A percentile compares a stretch with the other conserved stretches of the same genome.
Conservation (phyloP, 2,329 filamentous ascomycete species). For the Pestalotiopsis sp. region DNA sequence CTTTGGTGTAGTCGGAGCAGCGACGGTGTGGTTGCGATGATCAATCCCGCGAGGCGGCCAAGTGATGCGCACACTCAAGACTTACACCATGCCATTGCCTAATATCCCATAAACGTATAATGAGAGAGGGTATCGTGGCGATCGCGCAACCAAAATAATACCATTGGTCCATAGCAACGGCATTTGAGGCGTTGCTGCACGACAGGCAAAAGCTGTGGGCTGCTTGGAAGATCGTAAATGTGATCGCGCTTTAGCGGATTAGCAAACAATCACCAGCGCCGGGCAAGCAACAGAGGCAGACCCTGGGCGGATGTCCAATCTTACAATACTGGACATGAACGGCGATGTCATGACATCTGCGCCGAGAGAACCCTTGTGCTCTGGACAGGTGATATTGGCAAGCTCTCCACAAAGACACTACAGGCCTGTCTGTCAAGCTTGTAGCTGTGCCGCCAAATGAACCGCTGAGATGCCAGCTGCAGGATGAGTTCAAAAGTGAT, state of each 20-base stretch:
- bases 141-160: not conserved
- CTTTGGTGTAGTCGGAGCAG: not conserved
- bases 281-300: not conserved
- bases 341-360: not conserved
- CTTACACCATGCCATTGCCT: not conserved
- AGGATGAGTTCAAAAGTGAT: not conserved
- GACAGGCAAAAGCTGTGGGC: not conserved
- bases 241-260: not conserved
- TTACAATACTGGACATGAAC: not conserved
- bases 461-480: not conserved
- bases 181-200: not conserved
- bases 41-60: not conserved
- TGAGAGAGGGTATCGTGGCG: not conserved
- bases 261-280: not conserved
- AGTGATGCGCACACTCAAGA: not conserved
- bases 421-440: not conserved
- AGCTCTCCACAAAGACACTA: not conserved
- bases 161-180: not conserved
- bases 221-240: not conserved
- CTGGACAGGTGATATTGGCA: not conserved
- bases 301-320: not conserved
- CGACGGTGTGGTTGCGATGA: not conserved
- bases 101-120: not conserved
- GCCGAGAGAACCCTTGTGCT: not conserved
- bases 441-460: not conserved